Percentiles rank a stretch among this genome's conserved stretches.
phyloP scores from a whole-genome alignment of 1,139 yeast species.

The Geotrichum restrictum region DNA sequence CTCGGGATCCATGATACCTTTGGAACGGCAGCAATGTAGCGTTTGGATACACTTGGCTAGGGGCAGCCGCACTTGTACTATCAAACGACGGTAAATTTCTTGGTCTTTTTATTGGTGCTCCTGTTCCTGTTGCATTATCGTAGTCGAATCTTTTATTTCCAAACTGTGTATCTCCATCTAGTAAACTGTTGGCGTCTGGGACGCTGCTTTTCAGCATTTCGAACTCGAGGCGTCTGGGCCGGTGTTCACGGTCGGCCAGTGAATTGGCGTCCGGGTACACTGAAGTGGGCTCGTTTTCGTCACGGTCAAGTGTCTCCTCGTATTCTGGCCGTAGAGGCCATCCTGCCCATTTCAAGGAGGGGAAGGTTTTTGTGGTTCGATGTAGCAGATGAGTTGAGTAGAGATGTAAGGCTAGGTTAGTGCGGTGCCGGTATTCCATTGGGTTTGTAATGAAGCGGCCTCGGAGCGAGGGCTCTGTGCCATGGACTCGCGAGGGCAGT shows the following conservation, averaged over 20 bases:
- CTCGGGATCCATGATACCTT: background rate
- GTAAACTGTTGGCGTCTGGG: background rate
- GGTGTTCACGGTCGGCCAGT: slow-evolving; percentile 18
- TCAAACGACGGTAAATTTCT: slow-evolving; percentile 5
- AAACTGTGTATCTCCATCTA: slow-evolving; percentile 7
- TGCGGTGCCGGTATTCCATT: background rate
- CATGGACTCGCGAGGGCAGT: background rate
- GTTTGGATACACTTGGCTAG: background rate
- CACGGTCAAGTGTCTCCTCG: background rate
- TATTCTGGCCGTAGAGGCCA: slow-evolving; percentile 22
- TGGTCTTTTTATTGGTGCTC: background rate
- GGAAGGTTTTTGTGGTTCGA: slow-evolving; percentile 15
- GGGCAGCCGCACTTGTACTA: slow-evolving; percentile 1
- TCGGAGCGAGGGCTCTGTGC: background rate
- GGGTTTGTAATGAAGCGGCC: slow-evolving; percentile 2
- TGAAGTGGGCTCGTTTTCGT: background rate
- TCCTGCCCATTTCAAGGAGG: slow-evolving; percentile 18
- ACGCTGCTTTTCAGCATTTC: slow-evolving; percentile 16
- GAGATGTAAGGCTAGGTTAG: slow-evolving; percentile 32
- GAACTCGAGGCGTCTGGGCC: slow-evolving; percentile 1
- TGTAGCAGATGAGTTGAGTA: slow-evolving; percentile 30
- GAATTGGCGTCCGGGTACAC: background rate
- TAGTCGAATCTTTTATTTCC: background rate
- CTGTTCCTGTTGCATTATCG: background rate
- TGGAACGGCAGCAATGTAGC: background rate